A percentile compares a stretch with the other conserved stretches of the same genome.
Conservation (phyloP, 192 early-diverging fungal species). For the Cladochytrium replicatum region DNA sequence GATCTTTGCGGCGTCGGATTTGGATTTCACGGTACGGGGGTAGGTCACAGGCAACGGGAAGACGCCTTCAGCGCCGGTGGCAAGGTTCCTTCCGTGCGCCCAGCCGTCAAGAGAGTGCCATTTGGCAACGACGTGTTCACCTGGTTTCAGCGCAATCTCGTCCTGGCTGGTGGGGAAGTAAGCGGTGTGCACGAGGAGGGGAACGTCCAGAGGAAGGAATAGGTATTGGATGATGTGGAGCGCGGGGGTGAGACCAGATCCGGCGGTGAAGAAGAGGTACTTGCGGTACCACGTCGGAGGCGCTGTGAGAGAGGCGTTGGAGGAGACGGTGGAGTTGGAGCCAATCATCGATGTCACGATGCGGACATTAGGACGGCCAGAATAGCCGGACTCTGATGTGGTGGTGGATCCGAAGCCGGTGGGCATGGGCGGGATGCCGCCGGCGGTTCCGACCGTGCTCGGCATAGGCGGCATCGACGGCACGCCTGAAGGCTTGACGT, state of each 20-base stretch:
- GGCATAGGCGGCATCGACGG: background rate
- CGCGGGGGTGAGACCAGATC: slow-evolving; percentile 23
- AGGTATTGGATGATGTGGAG: slow-evolving; percentile 21
- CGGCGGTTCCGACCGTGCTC: background rate
- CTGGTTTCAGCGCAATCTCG: slow-evolving; percentile 15
- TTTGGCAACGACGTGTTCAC: slow-evolving; percentile 20
- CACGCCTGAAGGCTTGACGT: background rate
- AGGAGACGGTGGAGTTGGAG: too few relatives aligned
- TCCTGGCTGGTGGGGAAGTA: too few relatives aligned
- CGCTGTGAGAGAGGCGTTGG: background rate
- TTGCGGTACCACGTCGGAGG: too few relatives aligned
- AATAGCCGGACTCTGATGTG: too few relatives aligned
- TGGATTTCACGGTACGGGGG: too few relatives aligned
- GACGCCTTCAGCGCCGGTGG: slow-evolving; percentile 21
- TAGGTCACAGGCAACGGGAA: slow-evolving; percentile 27
- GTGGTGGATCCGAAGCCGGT: background rate
- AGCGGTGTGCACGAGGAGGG: slow-evolving; percentile 12
- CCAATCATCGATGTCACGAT: too few relatives aligned
- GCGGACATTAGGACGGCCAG: too few relatives aligned
- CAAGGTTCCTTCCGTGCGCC: slow-evolving; percentile 20
- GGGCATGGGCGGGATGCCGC: background rate
- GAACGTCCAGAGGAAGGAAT: slow-evolving; percentile 20
- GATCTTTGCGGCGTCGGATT: too few relatives aligned
- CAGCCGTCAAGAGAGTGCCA: slow-evolving; percentile 34
- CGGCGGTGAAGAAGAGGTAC: slow-evolving; percentile 34